Conservation (phyloP, 257 asterid species). For the Penstemon barbatus region DNA sequence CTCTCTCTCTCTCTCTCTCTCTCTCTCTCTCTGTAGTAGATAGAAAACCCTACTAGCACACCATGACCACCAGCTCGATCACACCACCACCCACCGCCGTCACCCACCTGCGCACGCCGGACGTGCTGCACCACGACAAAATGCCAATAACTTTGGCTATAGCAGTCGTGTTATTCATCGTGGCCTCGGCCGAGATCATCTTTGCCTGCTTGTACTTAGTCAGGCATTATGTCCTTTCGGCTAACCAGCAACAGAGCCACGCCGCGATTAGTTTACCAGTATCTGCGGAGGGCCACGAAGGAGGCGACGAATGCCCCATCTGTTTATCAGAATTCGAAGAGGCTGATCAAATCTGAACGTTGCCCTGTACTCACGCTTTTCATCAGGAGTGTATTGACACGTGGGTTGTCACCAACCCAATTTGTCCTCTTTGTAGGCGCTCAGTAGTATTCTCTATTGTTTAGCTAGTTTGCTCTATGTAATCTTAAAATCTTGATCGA, state of each 20-base stretch:
- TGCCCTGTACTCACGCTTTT: slow-evolving; percentile 92
- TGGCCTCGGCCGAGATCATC: slow-evolving; percentile 67
- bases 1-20: no score
- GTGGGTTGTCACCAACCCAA: slow-evolving; percentile 72
- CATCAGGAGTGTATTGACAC: slow-evolving; percentile 82
- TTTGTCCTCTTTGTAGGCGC: slow-evolving; percentile 90
- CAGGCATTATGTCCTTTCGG: slow-evolving; percentile 59
- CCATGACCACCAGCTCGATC: slow-evolving; percentile 28
- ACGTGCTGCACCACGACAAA: no score
- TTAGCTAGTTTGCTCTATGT: no score
- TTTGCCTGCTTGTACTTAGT: slow-evolving; percentile 72
- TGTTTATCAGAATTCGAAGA: slow-evolving; percentile 74
- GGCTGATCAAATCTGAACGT: slow-evolving; percentile 63
- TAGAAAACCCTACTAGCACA: no score
- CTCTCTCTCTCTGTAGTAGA: no score
- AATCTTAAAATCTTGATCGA: no score
- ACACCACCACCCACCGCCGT: slow-evolving; percentile 29
- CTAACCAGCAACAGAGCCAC: slow-evolving; percentile 26
- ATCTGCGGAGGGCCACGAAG: slow-evolving; percentile 50
- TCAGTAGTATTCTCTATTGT: slow-evolving; percentile 50
- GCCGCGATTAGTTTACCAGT: slow-evolving; percentile 52
- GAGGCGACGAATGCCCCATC: slow-evolving; percentile 93
- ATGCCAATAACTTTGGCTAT: slow-evolving; percentile 34
- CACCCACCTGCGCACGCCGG: slow-evolving; percentile 36
- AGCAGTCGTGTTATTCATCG: slow-evolving; percentile 47